A percentile compares a stretch with the other conserved stretches of the same genome.
Evolutionary conservation across 768 basidiomycete genomes (phyloP).

Genomic region (Leccinum olivaceopallidum): DNA sequence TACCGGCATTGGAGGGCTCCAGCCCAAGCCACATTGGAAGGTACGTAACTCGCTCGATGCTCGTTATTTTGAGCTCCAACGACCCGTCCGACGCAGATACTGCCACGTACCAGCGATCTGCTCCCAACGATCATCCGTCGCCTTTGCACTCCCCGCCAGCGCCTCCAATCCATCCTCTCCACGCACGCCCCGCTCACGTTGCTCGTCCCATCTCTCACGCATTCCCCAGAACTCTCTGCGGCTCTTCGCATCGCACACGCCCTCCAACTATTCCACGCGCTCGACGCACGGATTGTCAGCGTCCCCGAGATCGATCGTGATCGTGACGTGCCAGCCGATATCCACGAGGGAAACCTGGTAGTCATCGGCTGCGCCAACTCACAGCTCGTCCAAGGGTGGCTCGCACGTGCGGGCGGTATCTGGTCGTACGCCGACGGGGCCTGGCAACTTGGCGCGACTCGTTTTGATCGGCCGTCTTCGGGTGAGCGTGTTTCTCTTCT

Average conservation of each 20-base stretch:
- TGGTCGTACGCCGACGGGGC: conserved; percentile 24
- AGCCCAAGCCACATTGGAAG: conserved; percentile 21
- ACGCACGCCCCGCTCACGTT: conserved; percentile 54
- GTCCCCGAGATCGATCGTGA: conserved; percentile 25
- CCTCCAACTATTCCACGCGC: conserved; percentile 63
- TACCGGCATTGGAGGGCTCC: not conserved
- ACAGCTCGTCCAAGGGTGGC: conserved; percentile 32
- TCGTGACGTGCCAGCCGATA: not conserved
- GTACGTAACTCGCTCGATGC: conserved; percentile 8
- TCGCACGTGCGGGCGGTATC: conserved; percentile 24
- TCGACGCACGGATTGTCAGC: conserved; percentile 65
- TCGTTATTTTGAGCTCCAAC: not conserved
- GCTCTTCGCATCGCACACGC: conserved; percentile 71
- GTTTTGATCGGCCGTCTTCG: conserved; percentile 24
- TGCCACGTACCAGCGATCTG: not conserved
- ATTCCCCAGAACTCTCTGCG: conserved; percentile 11
- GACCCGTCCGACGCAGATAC: not conserved
- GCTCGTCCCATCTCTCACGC: conserved; percentile 45
- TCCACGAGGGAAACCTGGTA: conserved; percentile 51
- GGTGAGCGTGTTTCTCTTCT: conserved; percentile 7
- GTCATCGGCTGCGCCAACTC: conserved; percentile 50
- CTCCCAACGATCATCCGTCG: not conserved
- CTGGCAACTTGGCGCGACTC: conserved; percentile 15
- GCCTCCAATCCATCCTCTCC: conserved; percentile 67
- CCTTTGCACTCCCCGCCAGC: conserved; percentile 28